Base-by-base conservation (phyloP, 495 filamentous ascomycete species). In the Staphylotrichum longicolle region DNA sequence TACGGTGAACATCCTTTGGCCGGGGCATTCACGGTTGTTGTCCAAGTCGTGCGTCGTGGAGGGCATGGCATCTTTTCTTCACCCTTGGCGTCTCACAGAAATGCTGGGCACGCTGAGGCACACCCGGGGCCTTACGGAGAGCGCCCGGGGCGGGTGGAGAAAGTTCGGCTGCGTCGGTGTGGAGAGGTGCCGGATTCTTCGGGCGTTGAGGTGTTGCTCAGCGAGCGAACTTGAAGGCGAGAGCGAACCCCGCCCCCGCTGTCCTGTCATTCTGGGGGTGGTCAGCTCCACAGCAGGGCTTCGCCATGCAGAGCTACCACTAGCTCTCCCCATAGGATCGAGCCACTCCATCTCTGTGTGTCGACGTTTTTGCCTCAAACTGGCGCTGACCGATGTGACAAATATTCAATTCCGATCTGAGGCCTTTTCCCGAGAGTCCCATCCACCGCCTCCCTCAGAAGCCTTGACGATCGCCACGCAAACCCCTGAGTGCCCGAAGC, bases 31-130 rank as follows among this genome's bases (percentile, higher is more conserved):
- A 44, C 44, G 4, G 32, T 42, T 27, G 20, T 2, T 5, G 30
- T 57, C 27, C 32, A 44, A 57, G 12, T 57, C 49, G 55, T 45
- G 55, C 44, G 56, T 58, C 37, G 27, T 42, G 56, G 56, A 5
- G 45, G 34, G 47, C 56, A 50, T 41, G 6, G 56, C 47, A 37
- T 44, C 47, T 9, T 15, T 52, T 27, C 37, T 40, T 11, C 37
- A 27, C 37, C 0, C 57, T 52, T 59, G 57, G 57, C 56, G 32
- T 57, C 54, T 9, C 3, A 20, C 34, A 1, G 20, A 27, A 27
- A 27, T 27, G 20, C 10, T 58, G 45, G 45, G 35, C n/a, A n/a
- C n/a, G n/a, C n/a, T n/a, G n/a, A n/a, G n/a, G n/a, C 12, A 15
- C 14, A 42, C 46, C 20, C 34, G 56, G 35, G 15, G 4, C 5